Evolutionary conservation across 768 basidiomycete species (phyloP).

Genomic region (Naematelia encephala): DNA sequence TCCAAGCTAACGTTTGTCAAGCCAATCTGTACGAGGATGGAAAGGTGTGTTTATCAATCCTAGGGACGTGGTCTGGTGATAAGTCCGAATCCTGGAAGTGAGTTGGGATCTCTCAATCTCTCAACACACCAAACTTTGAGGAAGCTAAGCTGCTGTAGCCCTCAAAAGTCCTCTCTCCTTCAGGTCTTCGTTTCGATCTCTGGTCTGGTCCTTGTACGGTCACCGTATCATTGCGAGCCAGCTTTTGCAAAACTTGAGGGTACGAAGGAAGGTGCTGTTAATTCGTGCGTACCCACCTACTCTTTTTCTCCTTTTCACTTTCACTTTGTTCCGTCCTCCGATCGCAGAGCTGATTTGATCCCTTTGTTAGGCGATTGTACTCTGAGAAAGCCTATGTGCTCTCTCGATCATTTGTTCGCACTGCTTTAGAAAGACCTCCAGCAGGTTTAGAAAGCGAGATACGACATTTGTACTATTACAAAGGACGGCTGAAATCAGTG

Average conservation of each 20-base stretch:
- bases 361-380: constrained; percentile 69
- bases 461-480: constrained; percentile 65
- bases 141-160: constrained; percentile 48
- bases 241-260: constrained; percentile 88
- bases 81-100: constrained; percentile 76
- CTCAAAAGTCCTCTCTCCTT: constrained; percentile 75
- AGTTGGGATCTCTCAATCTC: constrained; percentile 16
- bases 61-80: constrained; percentile 90
- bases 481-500: constrained; percentile 66
- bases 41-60: constrained; percentile 85
- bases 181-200: constrained; percentile 93
- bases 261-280: constrained; percentile 82
- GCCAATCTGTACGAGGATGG: constrained; percentile 88
- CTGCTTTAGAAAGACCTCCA: constrained; percentile 76
- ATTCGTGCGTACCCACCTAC: no score
- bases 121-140: no score
- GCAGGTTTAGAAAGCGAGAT: constrained; percentile 71
- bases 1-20: not conserved
- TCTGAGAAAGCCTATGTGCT: constrained; percentile 90
- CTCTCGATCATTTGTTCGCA: constrained; percentile 83
- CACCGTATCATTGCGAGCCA: constrained; percentile 88
- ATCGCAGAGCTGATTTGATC: not conserved
- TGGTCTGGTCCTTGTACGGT: constrained; percentile 84
- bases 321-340: not conserved
- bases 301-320: no score